These are phyloP conservation scores for Celoporthe dispersa DNA, from an alignment of 2,329 filamentous ascomycete species.

Conservation along the genomic window DNA sequence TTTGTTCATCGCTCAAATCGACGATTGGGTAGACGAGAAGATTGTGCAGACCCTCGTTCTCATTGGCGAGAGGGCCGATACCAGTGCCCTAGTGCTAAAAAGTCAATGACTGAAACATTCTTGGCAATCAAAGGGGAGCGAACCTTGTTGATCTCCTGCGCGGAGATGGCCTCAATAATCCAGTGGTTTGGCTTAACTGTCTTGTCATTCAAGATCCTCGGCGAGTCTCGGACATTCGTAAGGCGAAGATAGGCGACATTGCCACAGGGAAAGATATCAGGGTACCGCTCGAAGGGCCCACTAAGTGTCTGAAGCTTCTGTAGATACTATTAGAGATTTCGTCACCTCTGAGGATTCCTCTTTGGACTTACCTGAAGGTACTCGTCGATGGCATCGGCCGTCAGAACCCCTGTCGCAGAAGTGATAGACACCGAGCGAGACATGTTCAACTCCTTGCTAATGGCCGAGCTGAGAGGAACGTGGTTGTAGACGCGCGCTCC, in stretches of 20 bases:
- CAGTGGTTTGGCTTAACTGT: conserved; percentile 46
- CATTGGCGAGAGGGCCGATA: conserved; percentile 37
- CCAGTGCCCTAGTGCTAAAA: conserved; percentile 13
- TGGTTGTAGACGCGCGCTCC: conserved; percentile 13
- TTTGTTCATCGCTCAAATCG: conserved; percentile 21
- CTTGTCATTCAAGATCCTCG: conserved; percentile 52
- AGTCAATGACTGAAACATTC: conserved; percentile 1
- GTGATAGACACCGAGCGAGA: conserved; percentile 52
- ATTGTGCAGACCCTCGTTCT: conserved; percentile 60
- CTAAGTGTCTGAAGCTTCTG: conserved; percentile 48
- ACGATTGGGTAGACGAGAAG: conserved; percentile 49
- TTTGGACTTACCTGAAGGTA: conserved; percentile 49
- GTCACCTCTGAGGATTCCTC: no score
- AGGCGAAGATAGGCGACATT: conserved; percentile 60
- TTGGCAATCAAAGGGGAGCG: neutral
- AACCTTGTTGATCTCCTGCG: conserved; percentile 50
- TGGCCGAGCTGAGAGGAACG: conserved; percentile 38
- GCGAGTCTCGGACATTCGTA: conserved; percentile 64
- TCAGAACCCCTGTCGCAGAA: conserved; percentile 37
- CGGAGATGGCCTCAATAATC: conserved; percentile 49
- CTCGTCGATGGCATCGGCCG: conserved; percentile 44
- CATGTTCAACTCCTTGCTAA: conserved; percentile 53
- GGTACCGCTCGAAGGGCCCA: conserved; percentile 43
- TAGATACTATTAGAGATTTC: conserved; percentile 28
- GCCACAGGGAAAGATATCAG: conserved; percentile 41